Evolutionary conservation across 768 basidiomycete genomes (phyloP).

Genomic region (Tricholoma flavovirens): DNA sequence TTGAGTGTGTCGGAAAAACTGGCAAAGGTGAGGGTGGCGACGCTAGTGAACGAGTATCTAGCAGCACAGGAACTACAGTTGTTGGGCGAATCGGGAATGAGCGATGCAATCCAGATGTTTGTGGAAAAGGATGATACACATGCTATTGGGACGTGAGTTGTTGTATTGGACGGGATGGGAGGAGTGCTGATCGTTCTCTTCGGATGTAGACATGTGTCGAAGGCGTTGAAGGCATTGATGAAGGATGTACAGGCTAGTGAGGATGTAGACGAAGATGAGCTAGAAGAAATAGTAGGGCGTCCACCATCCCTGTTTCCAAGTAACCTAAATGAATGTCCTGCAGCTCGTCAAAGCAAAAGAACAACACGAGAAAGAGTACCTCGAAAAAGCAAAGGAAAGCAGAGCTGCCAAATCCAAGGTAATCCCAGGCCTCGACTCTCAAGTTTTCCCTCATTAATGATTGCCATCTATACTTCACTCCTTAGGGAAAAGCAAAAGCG

Average conservation of each 20-base stretch:
- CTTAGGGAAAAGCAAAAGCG: constrained; percentile 48
- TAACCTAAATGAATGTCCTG: background rate
- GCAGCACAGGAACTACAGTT: constrained; percentile 90
- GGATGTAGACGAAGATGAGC: constrained; percentile 63
- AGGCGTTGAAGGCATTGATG: constrained; percentile 55
- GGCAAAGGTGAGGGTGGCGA: constrained; percentile 77
- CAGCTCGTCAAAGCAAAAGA: constrained; percentile 70
- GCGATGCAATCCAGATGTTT: constrained; percentile 89
- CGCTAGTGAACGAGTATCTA: constrained; percentile 88
- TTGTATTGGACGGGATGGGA: background rate
- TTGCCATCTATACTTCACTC: background rate
- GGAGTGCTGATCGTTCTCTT: constrained; percentile 4
- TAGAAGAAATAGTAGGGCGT: constrained; percentile 62
- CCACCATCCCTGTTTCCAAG: background rate
- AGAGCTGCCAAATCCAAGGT: constrained; percentile 43
- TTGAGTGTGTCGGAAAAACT: constrained; percentile 66
- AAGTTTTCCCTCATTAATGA: background rate
- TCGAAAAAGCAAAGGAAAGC: constrained; percentile 36
- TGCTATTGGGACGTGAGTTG: constrained; percentile 77
- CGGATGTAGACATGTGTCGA: constrained; percentile 54
- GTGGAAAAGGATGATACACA: constrained; percentile 97
- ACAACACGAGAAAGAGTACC: constrained; percentile 58
- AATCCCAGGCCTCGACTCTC: background rate
- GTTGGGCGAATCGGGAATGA: constrained; percentile 85
- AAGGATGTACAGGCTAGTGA: constrained; percentile 62